phyloP scores from a whole-genome alignment of 106 monocot genomes.

The Dendrobium huoshanense region DNA sequence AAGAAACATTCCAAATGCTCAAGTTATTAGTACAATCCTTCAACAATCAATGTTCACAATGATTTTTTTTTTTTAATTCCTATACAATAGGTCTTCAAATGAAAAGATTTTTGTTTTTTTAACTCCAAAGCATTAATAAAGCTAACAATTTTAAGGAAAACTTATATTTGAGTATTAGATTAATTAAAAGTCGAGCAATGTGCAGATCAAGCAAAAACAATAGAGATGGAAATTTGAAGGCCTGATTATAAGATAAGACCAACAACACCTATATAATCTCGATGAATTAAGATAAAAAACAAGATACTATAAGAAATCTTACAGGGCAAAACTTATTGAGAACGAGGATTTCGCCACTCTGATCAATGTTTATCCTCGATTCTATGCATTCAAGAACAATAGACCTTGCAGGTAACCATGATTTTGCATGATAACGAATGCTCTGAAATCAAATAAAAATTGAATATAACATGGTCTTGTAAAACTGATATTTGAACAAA shows the following conservation, averaged over 20 bases:
- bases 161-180: background rate
- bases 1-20: too few relatives aligned
- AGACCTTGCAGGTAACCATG: conserved; percentile 89
- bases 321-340: conserved; percentile 75
- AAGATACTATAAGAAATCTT: conserved; percentile 16
- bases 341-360: conserved; percentile 88
- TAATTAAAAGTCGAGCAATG: background rate
- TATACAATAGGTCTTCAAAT: background rate
- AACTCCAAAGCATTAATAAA: too few relatives aligned
- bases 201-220: background rate
- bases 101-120: background rate
- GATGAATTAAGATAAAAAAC: background rate
- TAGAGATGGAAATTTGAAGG: background rate
- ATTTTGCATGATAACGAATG: conserved; percentile 54
- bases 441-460: conserved; percentile 24
- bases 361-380: conserved; percentile 47
- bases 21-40: too few relatives aligned
- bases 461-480: background rate
- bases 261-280: background rate
- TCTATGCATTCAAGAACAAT: conserved; percentile 68
- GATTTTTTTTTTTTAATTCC: too few relatives aligned
- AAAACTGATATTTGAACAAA: background rate
- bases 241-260: background rate
- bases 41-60: too few relatives aligned
- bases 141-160: background rate